A percentile compares a stretch with the other conserved stretches of the same genome.
Evolutionary conservation across 331 rosid species (phyloP).

Genomic region (Erythrophleum ivorense): DNA sequence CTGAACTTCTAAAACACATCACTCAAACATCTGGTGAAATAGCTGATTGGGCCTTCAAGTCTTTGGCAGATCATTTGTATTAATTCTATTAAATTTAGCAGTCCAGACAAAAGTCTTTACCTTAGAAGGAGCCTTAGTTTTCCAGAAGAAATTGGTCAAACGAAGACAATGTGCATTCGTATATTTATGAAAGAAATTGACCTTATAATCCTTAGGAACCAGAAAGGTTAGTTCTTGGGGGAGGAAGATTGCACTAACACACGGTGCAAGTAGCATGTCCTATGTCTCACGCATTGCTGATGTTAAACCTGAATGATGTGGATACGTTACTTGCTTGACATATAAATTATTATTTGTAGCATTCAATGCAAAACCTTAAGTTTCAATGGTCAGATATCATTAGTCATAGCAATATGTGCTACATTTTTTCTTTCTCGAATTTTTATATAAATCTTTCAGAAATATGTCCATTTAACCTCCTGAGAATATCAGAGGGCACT

Average conservation of each 20-base stretch:
- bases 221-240: neutral
- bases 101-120: neutral
- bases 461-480: no score
- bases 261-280: neutral
- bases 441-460: no score
- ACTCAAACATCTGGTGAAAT: neutral
- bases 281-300: neutral
- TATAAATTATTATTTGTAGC: neutral
- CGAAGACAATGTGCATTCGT: neutral
- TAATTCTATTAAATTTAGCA: neutral
- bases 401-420: neutral
- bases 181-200: neutral
- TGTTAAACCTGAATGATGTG: neutral
- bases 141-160: neutral
- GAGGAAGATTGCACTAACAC: neutral
- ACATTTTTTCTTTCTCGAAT: no score
- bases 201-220: neutral
- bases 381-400: neutral
- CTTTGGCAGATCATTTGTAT: neutral
- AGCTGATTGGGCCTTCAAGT: neutral
- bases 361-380: neutral
- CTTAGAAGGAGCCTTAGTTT: neutral
- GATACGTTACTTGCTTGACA: neutral
- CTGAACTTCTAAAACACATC: neutral
- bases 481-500: neutral